Percentiles rank a stretch among this genome's conserved stretches.
Evolutionary conservation across 345 rosid species (phyloP).

Genomic region (Lenwebbia sp.): DNA sequence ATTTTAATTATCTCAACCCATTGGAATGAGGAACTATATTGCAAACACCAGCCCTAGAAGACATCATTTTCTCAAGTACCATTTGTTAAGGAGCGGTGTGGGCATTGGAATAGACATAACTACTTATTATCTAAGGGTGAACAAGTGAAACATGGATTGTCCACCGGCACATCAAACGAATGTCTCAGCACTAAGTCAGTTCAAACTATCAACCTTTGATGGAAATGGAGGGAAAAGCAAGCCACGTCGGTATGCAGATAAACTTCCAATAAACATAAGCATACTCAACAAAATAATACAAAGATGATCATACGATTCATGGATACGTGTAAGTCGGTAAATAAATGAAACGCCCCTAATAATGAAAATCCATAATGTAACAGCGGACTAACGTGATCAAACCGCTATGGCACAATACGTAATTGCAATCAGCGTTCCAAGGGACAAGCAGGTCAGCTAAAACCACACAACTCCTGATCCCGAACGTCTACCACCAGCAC

Average conservation of each 20-base stretch:
- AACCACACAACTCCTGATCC: neutral
- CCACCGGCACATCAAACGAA: neutral
- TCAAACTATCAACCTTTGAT: neutral
- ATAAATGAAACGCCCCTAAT: neutral
- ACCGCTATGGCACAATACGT: neutral
- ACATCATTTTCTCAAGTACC: neutral
- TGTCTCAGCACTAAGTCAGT: neutral
- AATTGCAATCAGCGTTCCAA: neutral
- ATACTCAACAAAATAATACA: neutral
- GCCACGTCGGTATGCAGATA: neutral
- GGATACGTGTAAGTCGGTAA: too few relatives aligned
- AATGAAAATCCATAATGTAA: neutral
- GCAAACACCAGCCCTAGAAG: neutral
- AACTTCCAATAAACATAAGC: neutral
- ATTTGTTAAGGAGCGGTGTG: neutral
- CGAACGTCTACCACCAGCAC: neutral
- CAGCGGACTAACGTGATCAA: neutral
- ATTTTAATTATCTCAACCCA: neutral
- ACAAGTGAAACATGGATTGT: neutral
- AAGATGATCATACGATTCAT: neutral
- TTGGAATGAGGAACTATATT: neutral
- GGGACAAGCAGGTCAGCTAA: neutral
- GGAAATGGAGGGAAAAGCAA: neutral
- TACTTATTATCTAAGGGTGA: neutral
- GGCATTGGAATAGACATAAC: neutral